Base-by-base conservation (phyloP, 2,329 filamentous ascomycete species). In the Cryphonectria parasitica region DNA sequence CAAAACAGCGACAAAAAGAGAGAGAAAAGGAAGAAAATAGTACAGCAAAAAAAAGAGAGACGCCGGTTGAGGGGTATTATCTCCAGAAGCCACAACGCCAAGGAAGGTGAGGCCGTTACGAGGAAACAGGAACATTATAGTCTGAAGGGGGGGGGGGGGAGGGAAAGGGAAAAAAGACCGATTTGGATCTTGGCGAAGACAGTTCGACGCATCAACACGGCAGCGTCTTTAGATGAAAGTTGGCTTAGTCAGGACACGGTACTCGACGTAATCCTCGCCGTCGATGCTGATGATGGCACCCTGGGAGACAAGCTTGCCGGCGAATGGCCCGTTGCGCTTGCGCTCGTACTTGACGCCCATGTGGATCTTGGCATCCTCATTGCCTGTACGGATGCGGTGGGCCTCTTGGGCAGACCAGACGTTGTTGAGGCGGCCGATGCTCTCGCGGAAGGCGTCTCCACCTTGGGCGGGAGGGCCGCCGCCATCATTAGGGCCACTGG, bases 191-290 rank as follows among this genome's bases (percentile, higher is more conserved):
- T 19, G 43, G 43, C 13, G 19, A 8, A 17, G 19, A 17, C 4
- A 22, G 22, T 22, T 8, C 41, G 41, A 45, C 1, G 17, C 15
- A 2, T 7, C 5, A 19, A 45, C 17, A 17, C 43, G 6, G 43
- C 43, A 17, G 36, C 36, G 10, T 43, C 34, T 17, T 36, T 10
- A 89, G 73, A 89, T 90, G 75, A 90, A 90, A 0, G 83, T 86
- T 0, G 88, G 88, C 79, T 89, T 90, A 0, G 87, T 90, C 36
- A 91, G 83, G 1, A 91, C 87, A 1, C 89, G 85, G 73, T 91
- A 91, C 77, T 91, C 89, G 45, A 91, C 88, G 72, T 89, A 91
- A 73, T 91, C 89, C 76, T 91, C 89, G 31, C 88, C 89, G 71
- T 91, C 88, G 71, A 91, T 91, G 64, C 82, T 89, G 75, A 91